Base-by-base conservation (phyloP, 1,284 basidiomycete genomes). In the Abortiporus biennis region DNA sequence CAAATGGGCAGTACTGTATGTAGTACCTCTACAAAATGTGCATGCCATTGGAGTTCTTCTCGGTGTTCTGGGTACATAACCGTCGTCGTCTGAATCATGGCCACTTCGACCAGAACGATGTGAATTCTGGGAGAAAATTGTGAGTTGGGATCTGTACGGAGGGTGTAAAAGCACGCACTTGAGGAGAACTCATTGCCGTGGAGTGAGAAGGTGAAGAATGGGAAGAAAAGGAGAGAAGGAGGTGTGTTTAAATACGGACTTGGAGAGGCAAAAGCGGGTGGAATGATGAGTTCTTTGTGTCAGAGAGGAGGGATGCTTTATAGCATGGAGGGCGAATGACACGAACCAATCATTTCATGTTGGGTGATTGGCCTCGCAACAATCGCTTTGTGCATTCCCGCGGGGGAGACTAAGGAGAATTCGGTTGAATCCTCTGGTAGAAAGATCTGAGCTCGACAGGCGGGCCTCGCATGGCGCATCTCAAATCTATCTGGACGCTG, bases 1-100 rank as follows among this genome's bases (percentile, higher is more conserved):
- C 21, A 20, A 21, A 40, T 29, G 31, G 40, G 11, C 25, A 20
- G 16, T 8, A 16, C 25, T 11, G 34, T 9, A 47, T 50, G 29
- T 33, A 29, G n/a, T 29, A 59, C 59, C 59, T 41, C 59, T 52
- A 42, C 59, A 61, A 42, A 61, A 61, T 2, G 54, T 55, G 41
- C 59, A 61, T 1, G 59, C 59, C 59, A 61, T 61, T 11, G 57
- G 57, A 12, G 59, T 61, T 22, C 59, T 46, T 25, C 58, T 53
- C 21, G 59, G 59, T 2, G 58, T 59, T 24, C 58, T 50, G 12
- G 57, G 59, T 8, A 50, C 50, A 39, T 57, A 61, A 29, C 36
- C 30, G 31, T 59, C 59, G 4, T 49, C 52, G 40, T 61, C 59
- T 4, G 59, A 61, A 37, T 57, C 55, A 27, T 56, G 52, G 38